Evolutionary conservation across 2,329 filamentous ascomycete genomes (phyloP), one percentile per base, ranked within the genome.

Genomic region (Nigrospora oryzae): DNA sequence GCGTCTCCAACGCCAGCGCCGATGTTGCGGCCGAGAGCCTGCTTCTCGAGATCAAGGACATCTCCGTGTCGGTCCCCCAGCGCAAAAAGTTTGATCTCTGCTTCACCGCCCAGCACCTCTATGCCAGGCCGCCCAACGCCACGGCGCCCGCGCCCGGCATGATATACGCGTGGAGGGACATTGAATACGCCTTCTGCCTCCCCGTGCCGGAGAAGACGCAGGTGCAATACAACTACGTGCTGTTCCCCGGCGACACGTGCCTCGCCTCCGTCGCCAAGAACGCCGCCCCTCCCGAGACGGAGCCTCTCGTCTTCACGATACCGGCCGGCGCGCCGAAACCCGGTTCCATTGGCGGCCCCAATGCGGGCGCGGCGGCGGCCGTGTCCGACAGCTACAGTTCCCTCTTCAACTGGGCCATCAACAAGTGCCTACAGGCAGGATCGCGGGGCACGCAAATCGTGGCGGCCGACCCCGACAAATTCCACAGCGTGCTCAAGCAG

Each of bases 71-170:
- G 1, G 70, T 83, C 4, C 82, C 82, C 0, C 78, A 81, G 63
- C 70, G 82, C 50, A 86, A 85, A 63, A 86, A 84, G 61, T 79
- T 79, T 52, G 77, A 80, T 51, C 60, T 85, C 10, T 81, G 77
- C 60, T 75, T 84, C 49, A 84, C 80, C 3, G 63, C 70, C 6
- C 69, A 71, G 48, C 75, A 77, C 50, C 55, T 84, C 32, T 83
- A 82, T 50, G 79, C 78, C 13, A 69, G 74, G 33, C 65, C 67
- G 1, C 66, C 76, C 0, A 71, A 71, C 37, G 74, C 75, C 2
- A 70, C 69, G 2, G 64, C 66, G 19, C 75, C 77, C 0, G 67
- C 76, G 14, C 63, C 71, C 15, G 73, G 72, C 38, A 74, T 79
- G 40, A 69, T 73, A 13, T 80, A 81, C 52, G 67, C 74, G 0